Conservation (phyloP, 2,329 filamentous ascomycete genomes). For the Lachnellula willkommii region DNA sequence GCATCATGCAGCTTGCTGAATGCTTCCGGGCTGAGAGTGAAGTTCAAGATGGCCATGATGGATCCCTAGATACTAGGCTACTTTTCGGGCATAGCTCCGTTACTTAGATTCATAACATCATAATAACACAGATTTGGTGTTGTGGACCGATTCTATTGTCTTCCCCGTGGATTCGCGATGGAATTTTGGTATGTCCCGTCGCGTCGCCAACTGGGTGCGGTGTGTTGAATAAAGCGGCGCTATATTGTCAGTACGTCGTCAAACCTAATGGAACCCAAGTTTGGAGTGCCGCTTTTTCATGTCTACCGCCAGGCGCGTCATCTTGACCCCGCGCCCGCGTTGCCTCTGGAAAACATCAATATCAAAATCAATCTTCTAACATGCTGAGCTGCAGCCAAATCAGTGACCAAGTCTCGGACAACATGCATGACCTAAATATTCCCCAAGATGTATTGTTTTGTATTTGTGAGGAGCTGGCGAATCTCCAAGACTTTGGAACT, state of each 20-base stretch:
- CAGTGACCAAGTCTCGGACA: neutral
- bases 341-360: neutral
- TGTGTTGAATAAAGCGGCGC: no score
- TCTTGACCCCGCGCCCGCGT: slow-evolving; percentile 6
- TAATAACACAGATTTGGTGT: neutral
- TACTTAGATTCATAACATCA: neutral
- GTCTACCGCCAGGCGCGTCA: slow-evolving; percentile 3
- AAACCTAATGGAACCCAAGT: no score
- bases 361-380: neutral
- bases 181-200: no score
- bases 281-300: neutral
- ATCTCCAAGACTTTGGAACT: slow-evolving; percentile 51
- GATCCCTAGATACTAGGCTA: neutral
- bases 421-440: slow-evolving; percentile 6
- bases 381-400: neutral
- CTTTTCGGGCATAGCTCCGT: neutral
- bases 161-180: no score
- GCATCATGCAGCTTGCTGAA: slow-evolving; percentile 66
- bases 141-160: no score
- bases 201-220: no score
- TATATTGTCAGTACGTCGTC: no score
- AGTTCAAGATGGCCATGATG: slow-evolving; percentile 59
- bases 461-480: slow-evolving; percentile 54
- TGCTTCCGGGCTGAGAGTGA: slow-evolving; percentile 69
- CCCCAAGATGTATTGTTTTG: slow-evolving; percentile 52